Evolutionary conservation across 1,139 yeast genomes (phyloP).

Genomic region (Nakaseomyces uthaithaninus): DNA sequence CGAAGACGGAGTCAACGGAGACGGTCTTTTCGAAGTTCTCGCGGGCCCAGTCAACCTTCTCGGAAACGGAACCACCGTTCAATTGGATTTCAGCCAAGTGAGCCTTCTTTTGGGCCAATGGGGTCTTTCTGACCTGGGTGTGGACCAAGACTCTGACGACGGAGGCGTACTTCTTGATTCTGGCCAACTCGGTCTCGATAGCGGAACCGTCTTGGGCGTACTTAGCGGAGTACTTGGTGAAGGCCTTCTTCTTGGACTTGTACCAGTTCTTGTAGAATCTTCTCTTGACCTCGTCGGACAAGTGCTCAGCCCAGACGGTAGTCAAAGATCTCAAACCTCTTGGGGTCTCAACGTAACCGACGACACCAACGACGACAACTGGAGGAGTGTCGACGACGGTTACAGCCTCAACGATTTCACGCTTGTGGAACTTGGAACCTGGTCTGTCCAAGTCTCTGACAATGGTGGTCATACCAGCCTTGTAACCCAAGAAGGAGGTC

Average conservation of each 20-base stretch:
- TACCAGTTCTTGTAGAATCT: conserved; percentile 99
- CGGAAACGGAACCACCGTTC: conserved; percentile 98
- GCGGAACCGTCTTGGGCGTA: conserved; percentile 84
- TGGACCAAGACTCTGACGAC: conserved; percentile 99
- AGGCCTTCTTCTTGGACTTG: conserved; percentile 99
- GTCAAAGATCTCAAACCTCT: conserved; percentile 99
- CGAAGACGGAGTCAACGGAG: conserved; percentile 89
- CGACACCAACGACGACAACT: conserved; percentile 98
- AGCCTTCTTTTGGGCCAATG: conserved; percentile 98
- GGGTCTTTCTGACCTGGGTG: conserved; percentile 99
- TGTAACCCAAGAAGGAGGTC: conserved; percentile 97
- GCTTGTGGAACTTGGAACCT: conserved; percentile 99
- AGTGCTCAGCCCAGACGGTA: conserved; percentile 99
- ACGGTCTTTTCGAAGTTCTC: conserved; percentile 99
- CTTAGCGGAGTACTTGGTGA: conserved; percentile 99
- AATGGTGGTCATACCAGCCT: conserved; percentile 99
- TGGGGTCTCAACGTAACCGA: conserved; percentile 99
- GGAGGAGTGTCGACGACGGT: conserved; percentile 99
- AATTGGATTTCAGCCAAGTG: conserved; percentile 99
- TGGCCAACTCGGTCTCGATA: conserved; percentile 93
- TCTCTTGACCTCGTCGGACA: conserved; percentile 98
- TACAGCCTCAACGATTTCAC: conserved; percentile 99
- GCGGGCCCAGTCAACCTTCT: conserved; percentile 97
- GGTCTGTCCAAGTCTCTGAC: conserved; percentile 99
- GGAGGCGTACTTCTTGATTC: conserved; percentile 97